A percentile compares a stretch with the other conserved stretches of the same genome.
Evolutionary conservation across 805 yeast species (phyloP).

Genomic region (Trichomonascus vanleenenianus): DNA sequence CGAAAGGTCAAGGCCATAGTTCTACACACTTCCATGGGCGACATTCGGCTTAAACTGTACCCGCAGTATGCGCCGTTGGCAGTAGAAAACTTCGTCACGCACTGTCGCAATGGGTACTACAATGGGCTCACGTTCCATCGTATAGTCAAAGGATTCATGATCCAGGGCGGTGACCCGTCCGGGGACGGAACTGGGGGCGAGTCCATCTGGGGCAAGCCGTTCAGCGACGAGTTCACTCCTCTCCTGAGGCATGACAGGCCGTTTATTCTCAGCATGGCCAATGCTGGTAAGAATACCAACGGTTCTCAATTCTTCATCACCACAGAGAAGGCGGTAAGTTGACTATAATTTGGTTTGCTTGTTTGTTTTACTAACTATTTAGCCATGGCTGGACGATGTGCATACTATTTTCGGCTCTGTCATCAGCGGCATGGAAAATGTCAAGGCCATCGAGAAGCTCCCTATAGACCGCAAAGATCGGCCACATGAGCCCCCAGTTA

Average conservation of each 20-base stretch:
- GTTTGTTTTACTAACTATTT: too few relatives aligned
- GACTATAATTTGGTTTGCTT: too few relatives aligned
- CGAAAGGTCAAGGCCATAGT: constrained; percentile 13
- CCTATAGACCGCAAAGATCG: constrained; percentile 40
- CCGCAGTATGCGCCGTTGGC: constrained; percentile 35
- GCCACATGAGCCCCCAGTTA: constrained; percentile 33
- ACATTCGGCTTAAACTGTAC: constrained; percentile 32
- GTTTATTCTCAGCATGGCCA: constrained; percentile 53
- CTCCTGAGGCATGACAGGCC: constrained; percentile 43
- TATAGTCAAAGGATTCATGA: constrained; percentile 47
- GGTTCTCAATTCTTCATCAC: constrained; percentile 57
- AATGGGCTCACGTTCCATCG: constrained; percentile 31
- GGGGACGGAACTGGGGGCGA: constrained; percentile 38
- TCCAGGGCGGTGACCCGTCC: constrained; percentile 53
- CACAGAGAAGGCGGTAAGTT: constrained; percentile 37
- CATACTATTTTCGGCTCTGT: constrained; percentile 54
- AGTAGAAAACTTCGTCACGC: constrained; percentile 34
- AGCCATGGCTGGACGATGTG: constrained; percentile 45
- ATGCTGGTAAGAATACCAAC: constrained; percentile 50
- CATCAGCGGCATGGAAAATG: constrained; percentile 41
- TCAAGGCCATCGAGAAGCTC: constrained; percentile 40
- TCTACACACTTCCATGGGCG: constrained; percentile 38
- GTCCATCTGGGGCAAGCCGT: constrained; percentile 29
- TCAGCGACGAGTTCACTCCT: constrained; percentile 44
- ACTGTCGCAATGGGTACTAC: constrained; percentile 34